These are phyloP conservation scores for Rhodotorula sp. DNA, from an alignment of 1,284 basidiomycete genomes.

Conservation along the genomic window DNA sequence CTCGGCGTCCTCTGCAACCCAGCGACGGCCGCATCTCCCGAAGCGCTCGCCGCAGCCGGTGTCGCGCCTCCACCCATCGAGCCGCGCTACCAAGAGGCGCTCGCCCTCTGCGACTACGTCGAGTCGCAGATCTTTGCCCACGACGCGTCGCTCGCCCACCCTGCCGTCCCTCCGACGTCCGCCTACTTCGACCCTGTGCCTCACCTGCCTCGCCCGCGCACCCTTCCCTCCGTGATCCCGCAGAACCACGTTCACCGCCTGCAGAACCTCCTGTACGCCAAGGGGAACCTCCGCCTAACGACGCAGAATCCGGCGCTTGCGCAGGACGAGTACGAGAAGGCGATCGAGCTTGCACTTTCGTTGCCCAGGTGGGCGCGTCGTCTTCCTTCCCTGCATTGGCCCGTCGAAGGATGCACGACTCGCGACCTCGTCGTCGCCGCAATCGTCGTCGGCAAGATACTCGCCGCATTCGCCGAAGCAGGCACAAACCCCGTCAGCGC, in stretches of 20 bases:
- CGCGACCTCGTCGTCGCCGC: slow-evolving; percentile 40
- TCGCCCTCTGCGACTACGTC: slow-evolving; percentile 50
- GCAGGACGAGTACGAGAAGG: slow-evolving; percentile 51
- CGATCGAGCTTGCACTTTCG: slow-evolving; percentile 44
- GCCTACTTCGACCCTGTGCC: slow-evolving; percentile 23
- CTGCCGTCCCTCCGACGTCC: not conserved
- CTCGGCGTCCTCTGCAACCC: slow-evolving; percentile 52
- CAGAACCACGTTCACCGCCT: slow-evolving; percentile 50
- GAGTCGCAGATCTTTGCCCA: slow-evolving; percentile 41
- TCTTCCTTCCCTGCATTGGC: slow-evolving; percentile 15
- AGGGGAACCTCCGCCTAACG: slow-evolving; percentile 52
- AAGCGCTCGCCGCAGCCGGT: not conserved
- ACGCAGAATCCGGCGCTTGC: slow-evolving; percentile 40
- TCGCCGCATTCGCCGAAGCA: slow-evolving; percentile 49
- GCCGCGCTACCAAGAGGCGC: slow-evolving; percentile 48
- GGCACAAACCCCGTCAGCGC: slow-evolving; percentile 39
- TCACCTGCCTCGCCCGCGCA: slow-evolving; percentile 33
- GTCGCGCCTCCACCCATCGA: not conserved
- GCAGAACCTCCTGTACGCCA: slow-evolving; percentile 54
- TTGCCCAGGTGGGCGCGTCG: slow-evolving; percentile 24
- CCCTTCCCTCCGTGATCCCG: slow-evolving; percentile 45
- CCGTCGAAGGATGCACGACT: slow-evolving; percentile 27
- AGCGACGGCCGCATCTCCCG: slow-evolving; percentile 13
- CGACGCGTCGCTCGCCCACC: slow-evolving; percentile 18
- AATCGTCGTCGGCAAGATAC: slow-evolving; percentile 49